Evolutionary conservation across 1,139 yeast genomes (phyloP).

Genomic region (Arxiozyma bovina): DNA sequence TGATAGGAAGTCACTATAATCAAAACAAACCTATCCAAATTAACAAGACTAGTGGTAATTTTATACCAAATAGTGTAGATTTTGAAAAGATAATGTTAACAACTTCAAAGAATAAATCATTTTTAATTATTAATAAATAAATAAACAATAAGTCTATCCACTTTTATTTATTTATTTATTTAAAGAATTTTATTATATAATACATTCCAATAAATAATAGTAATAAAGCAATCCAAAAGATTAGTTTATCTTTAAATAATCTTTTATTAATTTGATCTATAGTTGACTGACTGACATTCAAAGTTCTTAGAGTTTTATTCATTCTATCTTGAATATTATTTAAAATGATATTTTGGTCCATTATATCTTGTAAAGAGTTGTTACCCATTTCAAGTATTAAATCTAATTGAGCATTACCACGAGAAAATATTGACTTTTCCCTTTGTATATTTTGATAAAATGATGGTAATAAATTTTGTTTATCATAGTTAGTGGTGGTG

Average conservation of each 20-base stretch:
- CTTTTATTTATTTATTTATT: conserved; percentile 34
- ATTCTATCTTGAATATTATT: conserved; percentile 55
- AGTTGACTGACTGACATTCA: conserved; percentile 84
- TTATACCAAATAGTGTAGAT: not conserved
- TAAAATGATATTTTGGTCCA: conserved; percentile 72
- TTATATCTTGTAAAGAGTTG: conserved; percentile 74
- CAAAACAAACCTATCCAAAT: not conserved
- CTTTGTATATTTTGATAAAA: conserved; percentile 58
- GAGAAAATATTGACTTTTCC: conserved; percentile 55
- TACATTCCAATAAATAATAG: conserved; percentile 61
- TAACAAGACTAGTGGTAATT: too few species aligned
- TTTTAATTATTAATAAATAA: not conserved
- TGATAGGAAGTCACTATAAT: not conserved
- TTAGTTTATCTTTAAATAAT: conserved; percentile 81
- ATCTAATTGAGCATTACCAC: conserved; percentile 78
- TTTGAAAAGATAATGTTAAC: not conserved
- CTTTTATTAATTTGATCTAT: conserved; percentile 72
- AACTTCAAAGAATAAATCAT: not conserved
- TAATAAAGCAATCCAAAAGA: conserved; percentile 70
- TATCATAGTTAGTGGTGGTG: conserved; percentile 5
- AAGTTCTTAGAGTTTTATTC: conserved; percentile 61
- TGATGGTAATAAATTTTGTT: conserved; percentile 32
- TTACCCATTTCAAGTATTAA: conserved; percentile 86
- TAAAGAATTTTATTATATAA: conserved; percentile 56
- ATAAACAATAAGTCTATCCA: too few species aligned